Conservation (phyloP, 805 yeast species). For the Suhomyces faveliae region DNA sequence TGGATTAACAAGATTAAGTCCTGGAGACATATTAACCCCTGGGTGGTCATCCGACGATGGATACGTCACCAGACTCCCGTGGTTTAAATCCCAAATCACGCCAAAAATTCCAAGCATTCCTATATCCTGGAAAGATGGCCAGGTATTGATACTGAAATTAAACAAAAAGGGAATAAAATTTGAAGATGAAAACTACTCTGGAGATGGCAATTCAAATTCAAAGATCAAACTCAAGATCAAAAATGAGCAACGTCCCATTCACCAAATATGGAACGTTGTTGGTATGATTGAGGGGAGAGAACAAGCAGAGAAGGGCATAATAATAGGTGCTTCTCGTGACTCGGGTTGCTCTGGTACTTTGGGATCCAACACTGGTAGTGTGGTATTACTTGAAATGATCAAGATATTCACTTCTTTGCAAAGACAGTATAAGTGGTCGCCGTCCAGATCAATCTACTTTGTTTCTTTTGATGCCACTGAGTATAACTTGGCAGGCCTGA, state of each 20-base stretch:
- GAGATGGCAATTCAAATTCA: constrained; percentile 15
- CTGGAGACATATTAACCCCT: constrained; percentile 81
- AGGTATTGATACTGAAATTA: constrained; percentile 31
- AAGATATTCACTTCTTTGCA: constrained; percentile 64
- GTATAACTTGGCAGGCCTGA: constrained; percentile 81
- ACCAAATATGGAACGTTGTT: constrained; percentile 73
- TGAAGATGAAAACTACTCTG: constrained; percentile 28
- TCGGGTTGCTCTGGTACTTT: constrained; percentile 73
- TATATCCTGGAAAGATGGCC: constrained; percentile 70
- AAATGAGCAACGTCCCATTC: constrained; percentile 50
- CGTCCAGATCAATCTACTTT: constrained; percentile 78
- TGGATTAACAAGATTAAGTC: constrained; percentile 54
- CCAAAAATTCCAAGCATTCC: constrained; percentile 79
- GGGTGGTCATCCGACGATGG: constrained; percentile 60
- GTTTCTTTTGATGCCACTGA: constrained; percentile 80
- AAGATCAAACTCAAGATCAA: constrained; percentile 26
- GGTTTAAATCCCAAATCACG: constrained; percentile 50
- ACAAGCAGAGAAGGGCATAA: constrained; percentile 66
- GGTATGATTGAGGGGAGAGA: constrained; percentile 81
- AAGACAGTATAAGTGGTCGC: constrained; percentile 71
- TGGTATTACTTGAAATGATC: constrained; percentile 66
- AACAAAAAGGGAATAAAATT: constrained; percentile 19
- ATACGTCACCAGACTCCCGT: constrained; percentile 36
- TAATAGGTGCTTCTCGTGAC: constrained; percentile 84
- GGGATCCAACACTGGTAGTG: constrained; percentile 72